Conservation (phyloP, 2,329 filamentous ascomycete species). For the Colletotrichum incanum region DNA sequence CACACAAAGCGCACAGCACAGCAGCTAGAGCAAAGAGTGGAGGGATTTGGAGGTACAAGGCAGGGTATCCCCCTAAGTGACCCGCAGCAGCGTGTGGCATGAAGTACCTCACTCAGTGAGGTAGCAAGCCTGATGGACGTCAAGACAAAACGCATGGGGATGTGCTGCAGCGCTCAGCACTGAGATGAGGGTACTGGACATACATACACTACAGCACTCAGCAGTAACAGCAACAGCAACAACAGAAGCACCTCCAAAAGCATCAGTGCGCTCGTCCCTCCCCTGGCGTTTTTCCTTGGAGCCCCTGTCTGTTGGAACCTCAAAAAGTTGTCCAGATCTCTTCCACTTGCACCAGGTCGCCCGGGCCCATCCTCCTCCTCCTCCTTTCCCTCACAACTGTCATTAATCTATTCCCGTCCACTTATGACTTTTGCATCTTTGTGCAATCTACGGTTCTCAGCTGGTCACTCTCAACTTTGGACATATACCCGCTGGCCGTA, state of each 20-base stretch:
- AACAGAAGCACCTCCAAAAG: neutral
- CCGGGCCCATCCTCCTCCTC: conserved; percentile 18
- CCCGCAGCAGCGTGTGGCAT: neutral
- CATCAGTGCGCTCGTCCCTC: conserved; percentile 26
- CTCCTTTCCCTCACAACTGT: conserved; percentile 19
- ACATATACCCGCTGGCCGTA: conserved; percentile 29
- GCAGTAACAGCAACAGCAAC: neutral
- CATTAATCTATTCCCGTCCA: conserved; percentile 26
- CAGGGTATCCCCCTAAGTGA: neutral
- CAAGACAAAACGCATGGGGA: neutral
- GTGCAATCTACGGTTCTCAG: conserved; percentile 28
- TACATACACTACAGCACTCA: neutral
- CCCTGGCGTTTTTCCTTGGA: conserved; percentile 36
- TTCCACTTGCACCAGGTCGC: conserved; percentile 15
- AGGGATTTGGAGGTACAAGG: neutral
- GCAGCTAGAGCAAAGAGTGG: neutral
- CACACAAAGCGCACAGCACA: neutral
- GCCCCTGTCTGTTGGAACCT: conserved; percentile 41
- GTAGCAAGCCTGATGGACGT: neutral
- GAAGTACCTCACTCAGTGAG: neutral
- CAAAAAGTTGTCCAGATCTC: conserved; percentile 44
- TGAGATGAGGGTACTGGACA: neutral
- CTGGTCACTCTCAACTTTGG: conserved; percentile 27
- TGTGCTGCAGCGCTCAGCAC: too few species aligned
- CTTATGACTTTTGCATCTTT: conserved; percentile 30